Conservation (phyloP, 768 basidiomycete genomes). For the Naganishia antarctica region DNA sequence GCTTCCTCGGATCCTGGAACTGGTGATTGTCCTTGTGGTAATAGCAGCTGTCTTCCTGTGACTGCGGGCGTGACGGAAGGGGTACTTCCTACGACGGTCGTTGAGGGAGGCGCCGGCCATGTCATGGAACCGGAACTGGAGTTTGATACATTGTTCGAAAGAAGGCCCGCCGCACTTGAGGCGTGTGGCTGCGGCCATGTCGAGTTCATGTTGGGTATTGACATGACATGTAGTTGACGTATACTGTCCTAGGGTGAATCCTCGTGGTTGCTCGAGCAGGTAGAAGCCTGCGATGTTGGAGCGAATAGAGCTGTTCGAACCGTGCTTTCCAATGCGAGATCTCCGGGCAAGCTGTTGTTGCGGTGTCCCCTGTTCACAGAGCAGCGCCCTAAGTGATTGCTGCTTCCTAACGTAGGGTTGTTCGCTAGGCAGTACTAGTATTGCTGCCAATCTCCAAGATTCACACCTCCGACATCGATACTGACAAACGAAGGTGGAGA, state of each 20-base stretch:
- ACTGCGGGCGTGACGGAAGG: constrained; percentile 31
- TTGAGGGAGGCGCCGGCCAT: not conserved
- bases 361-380: no score
- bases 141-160: constrained; percentile 6
- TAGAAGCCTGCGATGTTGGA: not conserved
- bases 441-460: no score
- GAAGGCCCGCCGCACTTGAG: constrained; percentile 17
- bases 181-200: constrained; percentile 18
- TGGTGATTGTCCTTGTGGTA: constrained; percentile 42
- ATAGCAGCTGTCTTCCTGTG: constrained; percentile 41
- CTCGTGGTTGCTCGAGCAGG: not conserved
- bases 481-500: no score
- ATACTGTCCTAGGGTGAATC: not conserved
- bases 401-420: no score
- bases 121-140: constrained; percentile 1
- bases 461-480: no score
- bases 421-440: no score
- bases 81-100: constrained; percentile 4
- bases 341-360: no score
- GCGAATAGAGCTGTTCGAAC: no score
- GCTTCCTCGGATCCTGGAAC: constrained; percentile 56
- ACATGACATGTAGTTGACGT: constrained; percentile 18
- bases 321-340: no score
- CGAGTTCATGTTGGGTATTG: constrained; percentile 23
- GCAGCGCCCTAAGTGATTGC: not conserved